Evolutionary conservation across 441 rosid genomes (phyloP), one percentile per base, ranked within the genome.

Genomic region (Biscutella laevigata): DNA sequence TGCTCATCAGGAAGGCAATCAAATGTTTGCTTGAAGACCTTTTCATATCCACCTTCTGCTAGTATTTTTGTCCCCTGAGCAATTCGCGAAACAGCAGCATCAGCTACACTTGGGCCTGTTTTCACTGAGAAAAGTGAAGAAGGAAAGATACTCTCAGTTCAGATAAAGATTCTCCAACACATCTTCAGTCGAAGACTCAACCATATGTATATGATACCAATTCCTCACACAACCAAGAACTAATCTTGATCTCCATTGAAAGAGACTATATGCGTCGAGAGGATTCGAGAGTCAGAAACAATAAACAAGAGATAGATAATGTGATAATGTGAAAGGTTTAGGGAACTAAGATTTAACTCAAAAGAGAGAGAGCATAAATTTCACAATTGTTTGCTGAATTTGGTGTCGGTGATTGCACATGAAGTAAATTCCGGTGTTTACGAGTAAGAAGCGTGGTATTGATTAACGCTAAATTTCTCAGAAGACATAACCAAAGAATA

Each of bases 11-110:
- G 75, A 58, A 42, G 49, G 12, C 66, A 72, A 34, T 83, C 86
- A 30, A 83, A 83, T 3, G 69, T 72, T 40, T 61, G 73, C 40
- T 72, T 64, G 46, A 80, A 83, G 12, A 83, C 66, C 69, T 80
- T 83, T 24, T 83, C 90, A 33, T 74, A 71, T 15, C 90, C 90
- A 62, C 90, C 86, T 62, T 74, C 86, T 11, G 84, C 84, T 39
- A 80, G 67, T 28, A 77, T 78, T 49, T 77, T 83, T 3, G 86
- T 78, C 41, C 84, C 80, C 60, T 77, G 86, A 45, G 86, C 84
- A 51, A 83, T 77, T 52, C 81, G 67, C 7, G 84, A 62, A 29
- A 80, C 75, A 8, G 90, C 82, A 50, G 84, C 79, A 67, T 83
- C 90, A 0, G 86, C 77, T 21, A 83, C 67, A 71, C 81, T 80